Evolutionary conservation across 306 rosid genomes (phyloP), one percentile per base, ranked within the genome.

Genomic region (Begonia fuchsioides): DNA sequence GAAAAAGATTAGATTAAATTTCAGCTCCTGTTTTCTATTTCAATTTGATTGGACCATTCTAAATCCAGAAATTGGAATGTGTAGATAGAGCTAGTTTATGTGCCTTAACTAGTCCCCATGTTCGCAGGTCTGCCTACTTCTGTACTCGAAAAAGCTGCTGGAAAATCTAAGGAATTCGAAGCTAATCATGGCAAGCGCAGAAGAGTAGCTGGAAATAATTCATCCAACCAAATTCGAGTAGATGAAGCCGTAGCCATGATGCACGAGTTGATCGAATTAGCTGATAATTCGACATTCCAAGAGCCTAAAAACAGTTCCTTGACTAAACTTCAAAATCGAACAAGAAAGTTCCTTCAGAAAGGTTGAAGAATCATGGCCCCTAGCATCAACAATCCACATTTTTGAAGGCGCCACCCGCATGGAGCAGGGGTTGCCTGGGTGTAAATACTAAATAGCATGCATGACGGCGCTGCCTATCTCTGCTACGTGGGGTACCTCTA

Each of bases 151-250:
- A 81, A 68, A 48, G 96, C 96, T 53, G 82, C 78, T 11, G 73
- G 72, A 3, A 88, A 78, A 73, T 88, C 96, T 6, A 70, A 64
- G 54, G 88, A 88, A 55, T 88, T 88, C 14, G 96, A 83, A 83
- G 76, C 72, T n/a, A 52, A 66, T 17, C 84, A 78, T 58, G 95
- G 96, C 47, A 81, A 73, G 61, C 55, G 40, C 57, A 17, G 13
- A 63, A 51, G 38, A 32, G 52, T 26, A 46, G 18, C 55, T 45
- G 51, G 46, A 44, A 71, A 61, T 51, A 26, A 64, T 57, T 35
- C 59, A 32, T 57, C 55, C 52, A 11, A 50, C 18, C 74, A 58
- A 57, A 45, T 55, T 41, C 72, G 77, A 64, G 49, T 56, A 14
- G 68, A 80, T 12, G 39, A 78, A 35, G 61, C 68, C 52, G 54